phyloP scores from a whole-genome alignment of 1,284 basidiomycete genomes.

The Gomphus bonarii region DNA sequence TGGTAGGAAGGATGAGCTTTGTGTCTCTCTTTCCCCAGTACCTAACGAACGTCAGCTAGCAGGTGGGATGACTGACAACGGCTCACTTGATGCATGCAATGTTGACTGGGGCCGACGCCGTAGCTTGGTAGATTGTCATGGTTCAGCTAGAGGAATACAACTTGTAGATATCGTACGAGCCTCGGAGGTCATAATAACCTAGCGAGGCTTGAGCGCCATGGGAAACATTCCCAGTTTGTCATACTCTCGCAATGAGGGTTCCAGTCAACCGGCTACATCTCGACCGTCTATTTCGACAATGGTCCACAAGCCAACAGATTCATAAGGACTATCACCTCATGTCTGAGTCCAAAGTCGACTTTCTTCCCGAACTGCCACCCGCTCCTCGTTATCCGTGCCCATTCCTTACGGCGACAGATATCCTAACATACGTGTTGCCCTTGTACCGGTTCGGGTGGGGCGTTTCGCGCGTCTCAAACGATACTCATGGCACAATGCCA shows the following conservation, averaged over 20 bases:
- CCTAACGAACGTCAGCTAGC: slow-evolving; percentile 31
- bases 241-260: neutral
- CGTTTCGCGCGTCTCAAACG: slow-evolving; percentile 15
- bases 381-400: slow-evolving; percentile 20
- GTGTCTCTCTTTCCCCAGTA: slow-evolving; percentile 99
- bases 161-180: neutral
- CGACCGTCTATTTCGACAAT: neutral
- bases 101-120: slow-evolving; percentile 89
- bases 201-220: neutral
- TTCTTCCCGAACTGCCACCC: slow-evolving; percentile 18
- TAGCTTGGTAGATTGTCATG: slow-evolving; percentile 75
- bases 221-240: too few species aligned
- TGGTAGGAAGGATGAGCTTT: slow-evolving; percentile 91
- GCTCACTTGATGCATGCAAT: slow-evolving; percentile 92
- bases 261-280: neutral
- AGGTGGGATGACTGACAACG: slow-evolving; percentile 8
- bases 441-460: slow-evolving; percentile 27
- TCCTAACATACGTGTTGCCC: slow-evolving; percentile 22
- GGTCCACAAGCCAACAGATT: neutral
- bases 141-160: neutral
- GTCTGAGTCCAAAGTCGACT: neutral
- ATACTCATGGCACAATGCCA: slow-evolving; percentile 17
- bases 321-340: neutral
- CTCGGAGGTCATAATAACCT: neutral
- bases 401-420: slow-evolving; percentile 23